phyloP scores from a whole-genome alignment of 2,329 filamentous ascomycete species.

The Hirsutella minnesotensis region DNA sequence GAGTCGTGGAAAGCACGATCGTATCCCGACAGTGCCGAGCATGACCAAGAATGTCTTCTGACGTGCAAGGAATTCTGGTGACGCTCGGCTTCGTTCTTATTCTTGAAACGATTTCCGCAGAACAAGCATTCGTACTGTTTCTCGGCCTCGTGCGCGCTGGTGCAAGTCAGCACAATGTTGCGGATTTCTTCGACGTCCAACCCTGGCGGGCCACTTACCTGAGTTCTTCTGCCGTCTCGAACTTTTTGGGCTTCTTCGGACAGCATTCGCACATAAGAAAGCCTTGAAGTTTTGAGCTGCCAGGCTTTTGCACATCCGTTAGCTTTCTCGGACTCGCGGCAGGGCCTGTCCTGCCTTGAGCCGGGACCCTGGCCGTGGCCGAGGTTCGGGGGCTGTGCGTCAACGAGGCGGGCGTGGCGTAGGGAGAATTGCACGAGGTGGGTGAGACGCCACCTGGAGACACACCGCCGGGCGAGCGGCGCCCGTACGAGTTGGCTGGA shows the following conservation, averaged over 20 bases:
- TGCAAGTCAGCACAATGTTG: background rate
- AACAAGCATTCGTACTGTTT: conserved; percentile 93
- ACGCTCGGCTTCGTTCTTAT: conserved; percentile 95
- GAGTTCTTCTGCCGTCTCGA: conserved; percentile 73
- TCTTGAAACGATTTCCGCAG: conserved; percentile 94
- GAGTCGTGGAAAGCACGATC: conserved; percentile 82
- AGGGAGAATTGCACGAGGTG: conserved; percentile 36
- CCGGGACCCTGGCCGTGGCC: conserved; percentile 24
- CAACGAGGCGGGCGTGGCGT: conserved; percentile 33
- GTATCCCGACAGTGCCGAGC: conserved; percentile 68
- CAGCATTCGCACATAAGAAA: conserved; percentile 79
- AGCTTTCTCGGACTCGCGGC: conserved; percentile 39
- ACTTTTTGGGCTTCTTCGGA: conserved; percentile 94
- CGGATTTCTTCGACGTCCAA: no score
- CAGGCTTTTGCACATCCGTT: conserved; percentile 35
- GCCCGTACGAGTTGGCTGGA: conserved; percentile 31
- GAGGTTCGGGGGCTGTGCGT: conserved; percentile 37
- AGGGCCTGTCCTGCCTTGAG: conserved; percentile 34
- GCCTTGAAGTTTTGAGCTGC: conserved; percentile 36
- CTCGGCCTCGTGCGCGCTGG: conserved; percentile 77
- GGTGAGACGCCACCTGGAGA: conserved; percentile 41
- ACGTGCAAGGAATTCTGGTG: conserved; percentile 94
- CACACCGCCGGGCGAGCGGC: conserved; percentile 31
- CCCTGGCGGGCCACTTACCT: conserved; percentile 47
- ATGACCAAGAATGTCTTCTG: conserved; percentile 91